Percentiles rank a stretch among this genome's conserved stretches.
Evolutionary conservation across 2,329 filamentous ascomycete genomes (phyloP).

Genomic region (Myotisia sp.): DNA sequence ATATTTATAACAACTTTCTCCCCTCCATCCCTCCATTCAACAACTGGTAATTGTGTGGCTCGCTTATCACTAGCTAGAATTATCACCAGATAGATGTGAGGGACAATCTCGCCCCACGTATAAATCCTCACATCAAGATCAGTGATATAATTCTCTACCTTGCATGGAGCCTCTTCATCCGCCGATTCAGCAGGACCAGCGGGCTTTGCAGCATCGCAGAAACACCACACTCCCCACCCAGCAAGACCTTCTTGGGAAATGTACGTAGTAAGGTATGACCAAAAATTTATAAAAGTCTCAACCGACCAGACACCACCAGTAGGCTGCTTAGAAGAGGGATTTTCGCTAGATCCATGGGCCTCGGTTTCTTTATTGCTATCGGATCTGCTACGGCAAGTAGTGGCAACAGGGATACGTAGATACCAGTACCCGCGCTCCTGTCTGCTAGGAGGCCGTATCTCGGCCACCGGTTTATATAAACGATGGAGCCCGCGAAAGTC

Average conservation of each 20-base stretch:
- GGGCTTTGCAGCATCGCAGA: constrained; percentile 17
- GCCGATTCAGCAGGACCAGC: background rate
- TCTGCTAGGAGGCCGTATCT: constrained; percentile 36
- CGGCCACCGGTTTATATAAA: constrained; percentile 40
- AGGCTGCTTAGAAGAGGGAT: constrained; percentile 26
- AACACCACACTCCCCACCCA: constrained; percentile 34
- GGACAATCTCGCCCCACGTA: constrained; percentile 61
- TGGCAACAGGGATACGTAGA: constrained; percentile 46
- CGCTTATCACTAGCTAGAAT: constrained; percentile 56
- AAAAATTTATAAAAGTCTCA: constrained; percentile 26
- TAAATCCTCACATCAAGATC: constrained; percentile 47
- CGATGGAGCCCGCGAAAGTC: constrained; percentile 37
- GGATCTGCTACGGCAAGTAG: background rate
- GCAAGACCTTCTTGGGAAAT: constrained; percentile 26
- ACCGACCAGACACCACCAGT: constrained; percentile 20
- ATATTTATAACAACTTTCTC: constrained; percentile 42
- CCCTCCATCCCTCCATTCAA: constrained; percentile 53
- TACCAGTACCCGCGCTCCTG: constrained; percentile 71
- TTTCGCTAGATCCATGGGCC: constrained; percentile 14
- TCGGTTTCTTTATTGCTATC: constrained; percentile 9
- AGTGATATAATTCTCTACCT: constrained; percentile 4
- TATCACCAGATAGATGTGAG: constrained; percentile 60
- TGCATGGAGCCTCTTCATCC: background rate
- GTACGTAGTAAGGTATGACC: constrained; percentile 27
- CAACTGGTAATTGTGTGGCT: constrained; percentile 40